A percentile compares a stretch with the other conserved stretches of the same genome.
Conservation (phyloP, 306 rosid genomes). For the Citrullus amarus region DNA sequence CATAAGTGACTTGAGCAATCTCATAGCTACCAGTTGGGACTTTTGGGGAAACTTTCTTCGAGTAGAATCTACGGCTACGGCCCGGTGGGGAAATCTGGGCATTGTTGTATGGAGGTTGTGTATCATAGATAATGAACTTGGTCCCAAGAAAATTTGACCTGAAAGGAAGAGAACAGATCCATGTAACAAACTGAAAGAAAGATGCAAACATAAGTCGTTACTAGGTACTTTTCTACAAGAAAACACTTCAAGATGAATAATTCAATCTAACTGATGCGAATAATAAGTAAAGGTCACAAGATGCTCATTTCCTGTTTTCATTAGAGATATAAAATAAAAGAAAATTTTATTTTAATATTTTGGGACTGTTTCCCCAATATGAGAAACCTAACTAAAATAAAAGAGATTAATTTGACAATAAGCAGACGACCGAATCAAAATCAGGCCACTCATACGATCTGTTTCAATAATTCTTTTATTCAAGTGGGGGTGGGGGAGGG, state of each 20-base stretch:
- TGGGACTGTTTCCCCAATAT: neutral
- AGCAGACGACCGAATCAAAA: neutral
- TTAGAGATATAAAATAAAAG: neutral
- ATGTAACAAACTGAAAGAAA: neutral
- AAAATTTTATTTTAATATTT: neutral
- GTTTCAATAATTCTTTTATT: neutral
- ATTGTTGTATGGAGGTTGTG: conserved; percentile 62
- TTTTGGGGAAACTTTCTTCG: conserved; percentile 84
- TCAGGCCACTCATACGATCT: neutral
- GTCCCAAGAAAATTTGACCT: conserved; percentile 97
- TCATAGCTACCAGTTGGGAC: conserved; percentile 84
- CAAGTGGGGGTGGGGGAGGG: neutral
- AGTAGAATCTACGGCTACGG: conserved; percentile 74
- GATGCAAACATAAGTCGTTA: neutral
- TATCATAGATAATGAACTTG: conserved; percentile 70
- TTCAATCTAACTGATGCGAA: too few species aligned
- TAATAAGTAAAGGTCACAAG: neutral
- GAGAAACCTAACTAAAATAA: neutral
- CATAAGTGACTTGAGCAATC: conserved; percentile 87
- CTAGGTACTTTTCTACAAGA: neutral
- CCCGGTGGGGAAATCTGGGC: conserved; percentile 52
- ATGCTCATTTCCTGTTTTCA: neutral
- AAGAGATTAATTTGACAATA: neutral
- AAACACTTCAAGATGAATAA: neutral
- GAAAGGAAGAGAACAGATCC: conserved; percentile 13